Base-by-base conservation (phyloP, 1,284 basidiomycete genomes). In the Stygiomarasmius scandens region DNA sequence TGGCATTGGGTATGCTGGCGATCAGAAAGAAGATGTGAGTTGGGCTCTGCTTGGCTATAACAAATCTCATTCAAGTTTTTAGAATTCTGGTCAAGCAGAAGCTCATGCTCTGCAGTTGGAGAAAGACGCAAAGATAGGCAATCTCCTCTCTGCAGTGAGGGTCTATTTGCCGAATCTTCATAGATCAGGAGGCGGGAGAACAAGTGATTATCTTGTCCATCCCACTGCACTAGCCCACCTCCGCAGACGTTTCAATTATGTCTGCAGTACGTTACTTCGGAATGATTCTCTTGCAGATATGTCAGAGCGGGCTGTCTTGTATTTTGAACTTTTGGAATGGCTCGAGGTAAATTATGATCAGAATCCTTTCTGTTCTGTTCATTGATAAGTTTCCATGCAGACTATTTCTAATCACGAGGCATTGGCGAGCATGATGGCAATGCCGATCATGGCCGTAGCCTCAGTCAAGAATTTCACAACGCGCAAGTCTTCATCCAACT, bases 221-320 rank as follows among this genome's bases (percentile, higher is more conserved):
- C 93, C 93, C 1, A 95, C 92, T 1, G 85, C 93, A 1, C 76
- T 96, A 22, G 93, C 94, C 3, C 94, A 95, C 71, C 84, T 97
- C 49, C 85, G 95, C 45, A 79, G 95, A 63, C 83, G 93, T 34
- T 96, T 96, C 75, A 93, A 92, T 66, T 88, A 87, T 66, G 84
- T 96, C 56, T 87, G 89, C 64, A 93, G 89, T 63, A 84, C 88
- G 43, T 83, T 96, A 36, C 79, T 97, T 27, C 82, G 91, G 59
- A 96, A 95, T 65, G 95, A 96, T 70, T 96, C 94, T 10, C 76
- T 97, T 38, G 83, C 91, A 44, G 95, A 96, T 69, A 96, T 96
- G 93, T 91, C 89, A 14, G 92, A 94, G 61, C 86, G 95, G 14
- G 86, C 85, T 2, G 77, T 86, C 5, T 75, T 97, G n/a, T 97